These are phyloP conservation scores for Erodium trifolium DNA, from an alignment of 441 rosid genomes.

Conservation along the genomic window DNA sequence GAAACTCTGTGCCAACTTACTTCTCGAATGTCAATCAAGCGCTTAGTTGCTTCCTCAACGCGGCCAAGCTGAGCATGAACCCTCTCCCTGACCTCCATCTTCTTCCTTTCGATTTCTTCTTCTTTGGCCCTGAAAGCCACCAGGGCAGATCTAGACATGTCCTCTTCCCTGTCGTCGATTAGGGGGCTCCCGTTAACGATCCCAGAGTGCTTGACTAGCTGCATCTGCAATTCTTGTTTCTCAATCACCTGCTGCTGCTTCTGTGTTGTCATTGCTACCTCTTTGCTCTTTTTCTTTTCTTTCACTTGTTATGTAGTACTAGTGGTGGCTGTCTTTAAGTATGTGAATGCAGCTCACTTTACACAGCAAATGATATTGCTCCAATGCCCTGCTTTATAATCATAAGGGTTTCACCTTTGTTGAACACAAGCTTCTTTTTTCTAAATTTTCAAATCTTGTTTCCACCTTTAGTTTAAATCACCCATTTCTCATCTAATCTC, in stretches of 20 bases:
- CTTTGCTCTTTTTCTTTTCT: conserved; percentile 5
- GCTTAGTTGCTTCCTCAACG: conserved; percentile 45
- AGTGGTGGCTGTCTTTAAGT: conserved; percentile 25
- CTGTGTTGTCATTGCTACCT: conserved; percentile 45
- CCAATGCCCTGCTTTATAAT: conserved; percentile 23
- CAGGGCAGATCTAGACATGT: conserved; percentile 47
- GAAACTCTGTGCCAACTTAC: conserved; percentile 27
- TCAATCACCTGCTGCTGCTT: conserved; percentile 37
- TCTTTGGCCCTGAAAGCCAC: conserved; percentile 51
- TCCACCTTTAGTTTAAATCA: conserved; percentile 18
- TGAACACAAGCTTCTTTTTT: conserved; percentile 23
- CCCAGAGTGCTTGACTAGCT: conserved; percentile 39
- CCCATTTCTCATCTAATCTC: neutral
- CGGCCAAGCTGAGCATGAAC: conserved; percentile 46
- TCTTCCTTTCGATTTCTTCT: conserved; percentile 64
- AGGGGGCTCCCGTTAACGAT: conserved; percentile 31
- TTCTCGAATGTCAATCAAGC: conserved; percentile 52
- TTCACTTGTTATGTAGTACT: conserved; percentile 17
- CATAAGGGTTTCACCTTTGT: conserved; percentile 28
- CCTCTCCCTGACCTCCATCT: conserved; percentile 44
- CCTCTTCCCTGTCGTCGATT: conserved; percentile 50
- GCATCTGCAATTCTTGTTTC: conserved; percentile 35
- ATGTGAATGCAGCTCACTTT: conserved; percentile 23
- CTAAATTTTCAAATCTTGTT: conserved; percentile 15
- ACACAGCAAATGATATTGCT: conserved; percentile 16